phyloP scores from a whole-genome alignment of 2,329 filamentous ascomycete species.

The Cercospora janseana region DNA sequence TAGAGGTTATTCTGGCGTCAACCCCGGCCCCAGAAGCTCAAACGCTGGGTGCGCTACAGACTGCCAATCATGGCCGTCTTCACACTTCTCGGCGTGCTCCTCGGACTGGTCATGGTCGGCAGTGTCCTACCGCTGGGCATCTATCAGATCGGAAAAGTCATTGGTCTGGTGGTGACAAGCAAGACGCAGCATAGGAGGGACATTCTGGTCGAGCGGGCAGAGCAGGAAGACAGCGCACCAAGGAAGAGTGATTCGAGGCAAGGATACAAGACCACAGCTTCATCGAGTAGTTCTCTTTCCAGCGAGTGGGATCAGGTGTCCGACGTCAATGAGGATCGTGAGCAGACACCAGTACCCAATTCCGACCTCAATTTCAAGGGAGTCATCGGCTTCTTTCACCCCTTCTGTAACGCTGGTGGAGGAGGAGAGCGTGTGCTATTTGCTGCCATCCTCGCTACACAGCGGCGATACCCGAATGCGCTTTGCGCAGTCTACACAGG shows the following conservation, averaged over 20 bases:
- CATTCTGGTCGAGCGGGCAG: slow-evolving; percentile 33
- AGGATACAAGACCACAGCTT: slow-evolving; percentile 16
- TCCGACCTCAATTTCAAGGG: slow-evolving; percentile 69
- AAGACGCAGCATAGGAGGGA: slow-evolving; percentile 36
- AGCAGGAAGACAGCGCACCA: slow-evolving; percentile 24
- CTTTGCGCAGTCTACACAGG: slow-evolving; percentile 94
- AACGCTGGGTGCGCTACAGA: background rate
- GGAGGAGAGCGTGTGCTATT: slow-evolving; percentile 95
- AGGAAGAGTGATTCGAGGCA: background rate
- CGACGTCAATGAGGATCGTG: slow-evolving; percentile 40
- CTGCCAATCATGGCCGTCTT: slow-evolving; percentile 8
- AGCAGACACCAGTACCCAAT: slow-evolving; percentile 39
- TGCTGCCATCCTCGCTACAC: slow-evolving; percentile 89
- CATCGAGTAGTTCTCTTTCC: slow-evolving; percentile 46
- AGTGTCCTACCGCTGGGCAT: slow-evolving; percentile 31
- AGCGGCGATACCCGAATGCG: slow-evolving; percentile 81
- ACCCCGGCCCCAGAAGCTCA: slow-evolving; percentile 3
- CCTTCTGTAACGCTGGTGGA: slow-evolving; percentile 96
- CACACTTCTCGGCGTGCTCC: slow-evolving; percentile 19
- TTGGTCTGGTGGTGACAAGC: slow-evolving; percentile 32
- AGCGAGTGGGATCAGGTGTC: slow-evolving; percentile 71
- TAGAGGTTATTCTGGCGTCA: slow-evolving; percentile 7
- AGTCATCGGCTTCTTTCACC: slow-evolving; percentile 94
- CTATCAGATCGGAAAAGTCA: slow-evolving; percentile 26
- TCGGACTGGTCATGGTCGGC: slow-evolving; percentile 27